A percentile compares a stretch with the other conserved stretches of the same genome.
Conservation (phyloP, 148 eudicot species). For the Drosera capensis region DNA sequence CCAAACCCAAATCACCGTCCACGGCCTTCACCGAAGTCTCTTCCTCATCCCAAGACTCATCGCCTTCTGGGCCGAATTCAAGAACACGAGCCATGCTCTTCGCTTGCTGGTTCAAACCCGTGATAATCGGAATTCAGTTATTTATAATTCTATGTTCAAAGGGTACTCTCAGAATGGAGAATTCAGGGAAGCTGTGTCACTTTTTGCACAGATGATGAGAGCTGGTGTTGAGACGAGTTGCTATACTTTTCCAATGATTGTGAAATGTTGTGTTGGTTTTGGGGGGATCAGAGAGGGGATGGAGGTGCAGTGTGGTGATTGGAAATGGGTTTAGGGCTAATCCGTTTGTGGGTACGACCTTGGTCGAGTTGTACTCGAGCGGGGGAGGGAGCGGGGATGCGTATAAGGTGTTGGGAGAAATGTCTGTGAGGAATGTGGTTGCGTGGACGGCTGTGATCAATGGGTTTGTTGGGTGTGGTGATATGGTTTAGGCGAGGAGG, state of each 20-base stretch:
- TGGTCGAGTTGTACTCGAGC: conserved; percentile 50
- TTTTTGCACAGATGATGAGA: conserved; percentile 39
- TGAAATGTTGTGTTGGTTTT: conserved; percentile 46
- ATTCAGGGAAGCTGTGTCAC: conserved; percentile 18
- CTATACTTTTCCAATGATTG: conserved; percentile 52
- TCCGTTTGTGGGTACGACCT: conserved; percentile 50
- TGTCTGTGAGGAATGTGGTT: conserved; percentile 44
- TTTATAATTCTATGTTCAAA: conserved; percentile 47
- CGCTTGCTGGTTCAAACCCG: conserved; percentile 42
- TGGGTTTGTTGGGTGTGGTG: conserved; percentile 26
- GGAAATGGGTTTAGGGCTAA: conserved; percentile 45
- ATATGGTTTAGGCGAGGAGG: conserved; percentile 24
- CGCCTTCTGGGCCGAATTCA: conserved; percentile 12
- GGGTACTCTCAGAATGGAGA: conserved; percentile 38
- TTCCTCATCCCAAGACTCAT: conserved; percentile 34
- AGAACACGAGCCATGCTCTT: conserved; percentile 27
- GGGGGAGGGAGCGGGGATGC: conserved; percentile 23
- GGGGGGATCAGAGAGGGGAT: conserved; percentile 29
- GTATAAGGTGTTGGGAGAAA: conserved; percentile 47
- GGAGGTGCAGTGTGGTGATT: conserved; percentile 31
- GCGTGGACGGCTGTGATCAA: conserved; percentile 55
- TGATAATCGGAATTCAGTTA: conserved; percentile 22
- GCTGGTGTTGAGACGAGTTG: conserved; percentile 30
- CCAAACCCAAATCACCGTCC: conserved; percentile 34
- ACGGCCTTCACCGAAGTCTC: conserved; percentile 23